These are phyloP conservation scores for Brettanomyces naardenensis DNA, from an alignment of 805 yeast species.

Conservation along the genomic window DNA sequence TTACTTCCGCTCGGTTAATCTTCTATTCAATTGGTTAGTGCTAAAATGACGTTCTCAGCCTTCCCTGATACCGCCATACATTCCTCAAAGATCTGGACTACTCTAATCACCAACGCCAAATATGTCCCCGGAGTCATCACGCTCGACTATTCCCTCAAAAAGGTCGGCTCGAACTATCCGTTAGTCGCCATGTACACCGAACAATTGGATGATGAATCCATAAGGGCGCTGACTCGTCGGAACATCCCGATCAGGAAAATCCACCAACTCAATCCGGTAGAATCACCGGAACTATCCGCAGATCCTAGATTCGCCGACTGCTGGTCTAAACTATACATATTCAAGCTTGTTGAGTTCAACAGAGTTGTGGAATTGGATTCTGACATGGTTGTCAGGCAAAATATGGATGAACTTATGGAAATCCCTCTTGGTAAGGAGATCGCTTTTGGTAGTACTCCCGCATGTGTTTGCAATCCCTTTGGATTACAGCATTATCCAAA, in stretches of 20 bases:
- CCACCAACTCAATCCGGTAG: slow-evolving; percentile 27
- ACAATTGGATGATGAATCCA: slow-evolving; percentile 33
- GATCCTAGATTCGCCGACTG: slow-evolving; percentile 53
- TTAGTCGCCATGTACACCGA: slow-evolving; percentile 47
- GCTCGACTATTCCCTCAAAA: slow-evolving; percentile 38
- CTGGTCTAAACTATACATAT: slow-evolving; percentile 55
- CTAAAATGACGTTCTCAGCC: too few relatives aligned
- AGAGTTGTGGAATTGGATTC: slow-evolving; percentile 49
- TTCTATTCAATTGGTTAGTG: too few relatives aligned
- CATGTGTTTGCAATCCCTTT: slow-evolving; percentile 57
- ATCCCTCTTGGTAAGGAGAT: slow-evolving; percentile 27
- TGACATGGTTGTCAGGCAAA: slow-evolving; percentile 49
- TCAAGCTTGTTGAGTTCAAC: slow-evolving; percentile 41
- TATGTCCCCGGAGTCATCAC: slow-evolving; percentile 47
- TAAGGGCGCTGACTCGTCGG: slow-evolving; percentile 29
- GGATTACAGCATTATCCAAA: slow-evolving; percentile 43
- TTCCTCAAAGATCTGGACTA: slow-evolving; percentile 48
- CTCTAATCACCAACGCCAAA: slow-evolving; percentile 43
- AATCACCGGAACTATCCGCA: slow-evolving; percentile 35
- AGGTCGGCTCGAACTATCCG: slow-evolving; percentile 38
- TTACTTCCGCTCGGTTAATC: too few relatives aligned
- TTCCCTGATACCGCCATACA: too few relatives aligned
- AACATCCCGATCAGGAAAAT: slow-evolving; percentile 35
- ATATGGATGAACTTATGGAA: slow-evolving; percentile 55
- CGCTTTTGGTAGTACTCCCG: slow-evolving; percentile 51